These are phyloP conservation scores for Perilla frutescens DNA, from an alignment of 257 asterid species.

Conservation along the genomic window DNA sequence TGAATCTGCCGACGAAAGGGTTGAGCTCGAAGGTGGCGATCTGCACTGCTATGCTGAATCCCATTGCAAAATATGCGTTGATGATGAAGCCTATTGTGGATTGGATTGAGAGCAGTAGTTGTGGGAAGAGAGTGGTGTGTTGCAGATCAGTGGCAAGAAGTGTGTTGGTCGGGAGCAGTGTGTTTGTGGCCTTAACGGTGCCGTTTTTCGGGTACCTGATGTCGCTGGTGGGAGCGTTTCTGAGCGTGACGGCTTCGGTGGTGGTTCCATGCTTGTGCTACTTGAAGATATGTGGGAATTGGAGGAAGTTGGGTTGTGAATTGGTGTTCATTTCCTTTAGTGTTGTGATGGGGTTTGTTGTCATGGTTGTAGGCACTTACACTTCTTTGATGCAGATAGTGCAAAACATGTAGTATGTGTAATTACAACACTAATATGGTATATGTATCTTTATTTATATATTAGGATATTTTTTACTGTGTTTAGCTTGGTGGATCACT, in stretches of 20 bases:
- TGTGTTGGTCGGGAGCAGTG: slow-evolving; percentile 47
- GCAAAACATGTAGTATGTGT: background rate
- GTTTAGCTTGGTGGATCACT: no score
- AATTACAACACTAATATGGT: no score
- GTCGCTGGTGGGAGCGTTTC: slow-evolving; percentile 66
- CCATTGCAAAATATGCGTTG: slow-evolving; percentile 70
- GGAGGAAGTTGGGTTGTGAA: slow-evolving; percentile 37
- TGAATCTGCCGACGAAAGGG: slow-evolving; percentile 52
- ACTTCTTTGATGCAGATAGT: slow-evolving; percentile 33
- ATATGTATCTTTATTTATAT: no score
- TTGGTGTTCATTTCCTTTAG: slow-evolving; percentile 18
- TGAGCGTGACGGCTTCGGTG: slow-evolving; percentile 52
- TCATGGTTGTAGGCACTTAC: slow-evolving; percentile 36
- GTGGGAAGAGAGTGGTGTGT: slow-evolving; percentile 3
- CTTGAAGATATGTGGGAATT: slow-evolving; percentile 61
- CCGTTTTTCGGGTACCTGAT: slow-evolving; percentile 57
- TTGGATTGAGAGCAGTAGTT: slow-evolving; percentile 34
- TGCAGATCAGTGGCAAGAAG: slow-evolving; percentile 34
- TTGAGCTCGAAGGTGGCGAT: slow-evolving; percentile 62
- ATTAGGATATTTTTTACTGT: no score
- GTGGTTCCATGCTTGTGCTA: slow-evolving; percentile 64
- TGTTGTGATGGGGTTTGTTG: slow-evolving; percentile 31
- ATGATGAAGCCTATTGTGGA: slow-evolving; percentile 56
- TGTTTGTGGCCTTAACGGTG: slow-evolving; percentile 54
- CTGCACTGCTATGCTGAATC: slow-evolving; percentile 60